Base-by-base conservation (phyloP, 139 green algal genomes). In the Chlorella sp. region DNA sequence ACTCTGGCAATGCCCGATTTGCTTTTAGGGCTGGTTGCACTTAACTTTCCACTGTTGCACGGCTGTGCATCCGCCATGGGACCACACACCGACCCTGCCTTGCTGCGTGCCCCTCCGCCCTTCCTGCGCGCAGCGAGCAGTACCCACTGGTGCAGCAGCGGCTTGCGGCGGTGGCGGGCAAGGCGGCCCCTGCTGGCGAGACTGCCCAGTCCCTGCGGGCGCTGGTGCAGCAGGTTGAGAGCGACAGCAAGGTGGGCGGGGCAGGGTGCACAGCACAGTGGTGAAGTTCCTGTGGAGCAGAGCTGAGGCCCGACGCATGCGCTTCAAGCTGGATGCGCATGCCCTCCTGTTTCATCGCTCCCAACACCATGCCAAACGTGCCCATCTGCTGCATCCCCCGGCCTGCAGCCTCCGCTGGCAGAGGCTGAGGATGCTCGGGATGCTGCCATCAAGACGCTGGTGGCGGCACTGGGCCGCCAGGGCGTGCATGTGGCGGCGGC, bases 71-170 rank as follows among this genome's bases (percentile, higher is more conserved):
- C n/a, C n/a, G n/a, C n/a, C n/a, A n/a, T n/a, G n/a, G n/a, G n/a
- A n/a, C n/a, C n/a, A n/a, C n/a, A n/a, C n/a, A n/a, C n/a, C n/a
- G n/a, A n/a, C n/a, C n/a, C n/a, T n/a, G n/a, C n/a, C n/a, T n/a
- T n/a, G n/a, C n/a, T n/a, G n/a, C n/a, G n/a, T n/a, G n/a, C n/a
- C n/a, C n/a, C n/a, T n/a, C n/a, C n/a, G n/a, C n/a, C n/a, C n/a
- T n/a, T n/a, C 28, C 1, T 71, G 28, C 2, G 44, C 34, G 69
- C 68, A 74, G 70, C 70, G 26, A 86, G 74, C 79, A 88, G 68
- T 47, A 71, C 6, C 76, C 84, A 13, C 32, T 39, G 38, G 64
- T 63, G 28, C 62, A 85, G 63, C 25, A 60, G 38, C 57, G 63
- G 20, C 71, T 88, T 39, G 17, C 57, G 51, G 60, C 51, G 38